phyloP scores from a whole-genome alignment of 208 protist genomes.

The Leishmania lainsoni region DNA sequence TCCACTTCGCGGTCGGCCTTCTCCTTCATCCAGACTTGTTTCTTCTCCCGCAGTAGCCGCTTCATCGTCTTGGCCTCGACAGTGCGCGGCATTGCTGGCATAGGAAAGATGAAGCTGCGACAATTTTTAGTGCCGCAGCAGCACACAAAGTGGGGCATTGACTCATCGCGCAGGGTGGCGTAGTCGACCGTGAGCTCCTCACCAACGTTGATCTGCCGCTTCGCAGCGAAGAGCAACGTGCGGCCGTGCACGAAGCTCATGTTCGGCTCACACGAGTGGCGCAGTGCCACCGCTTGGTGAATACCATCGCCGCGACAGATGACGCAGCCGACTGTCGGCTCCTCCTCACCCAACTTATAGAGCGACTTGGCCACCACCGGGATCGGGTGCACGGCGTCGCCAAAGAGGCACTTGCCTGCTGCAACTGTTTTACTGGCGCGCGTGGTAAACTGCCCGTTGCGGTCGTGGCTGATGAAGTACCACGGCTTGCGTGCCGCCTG shows the following conservation, averaged over 20 bases:
- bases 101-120: slow-evolving; percentile 80
- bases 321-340: slow-evolving; percentile 77
- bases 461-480: slow-evolving; percentile 88
- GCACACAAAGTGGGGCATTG: slow-evolving; percentile 82
- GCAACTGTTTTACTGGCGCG: slow-evolving; percentile 75
- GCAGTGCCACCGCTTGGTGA: slow-evolving; percentile 75
- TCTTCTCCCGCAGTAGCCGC: slow-evolving; percentile 76
- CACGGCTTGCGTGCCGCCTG: slow-evolving; percentile 75
- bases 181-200: slow-evolving; percentile 92
- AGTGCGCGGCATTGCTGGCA: slow-evolving; percentile 62
- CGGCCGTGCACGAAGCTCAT: slow-evolving; percentile 82
- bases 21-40: slow-evolving; percentile 71
- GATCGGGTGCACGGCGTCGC: slow-evolving; percentile 67
- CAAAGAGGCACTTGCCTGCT: slow-evolving; percentile 71
- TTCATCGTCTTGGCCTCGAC: slow-evolving; percentile 65
- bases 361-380: slow-evolving; percentile 77
- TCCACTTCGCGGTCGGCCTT: slow-evolving; percentile 79
- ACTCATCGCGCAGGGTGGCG: slow-evolving; percentile 77
- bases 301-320: slow-evolving; percentile 72
- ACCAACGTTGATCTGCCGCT: slow-evolving; percentile 78
- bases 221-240: slow-evolving; percentile 76
- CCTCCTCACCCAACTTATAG: slow-evolving; percentile 75
- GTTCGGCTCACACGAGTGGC: slow-evolving; percentile 92
- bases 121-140: slow-evolving; percentile 86
- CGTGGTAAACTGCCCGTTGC: slow-evolving; percentile 74